Conservation (phyloP, 331 rosid genomes). For the Saraca asoca region DNA sequence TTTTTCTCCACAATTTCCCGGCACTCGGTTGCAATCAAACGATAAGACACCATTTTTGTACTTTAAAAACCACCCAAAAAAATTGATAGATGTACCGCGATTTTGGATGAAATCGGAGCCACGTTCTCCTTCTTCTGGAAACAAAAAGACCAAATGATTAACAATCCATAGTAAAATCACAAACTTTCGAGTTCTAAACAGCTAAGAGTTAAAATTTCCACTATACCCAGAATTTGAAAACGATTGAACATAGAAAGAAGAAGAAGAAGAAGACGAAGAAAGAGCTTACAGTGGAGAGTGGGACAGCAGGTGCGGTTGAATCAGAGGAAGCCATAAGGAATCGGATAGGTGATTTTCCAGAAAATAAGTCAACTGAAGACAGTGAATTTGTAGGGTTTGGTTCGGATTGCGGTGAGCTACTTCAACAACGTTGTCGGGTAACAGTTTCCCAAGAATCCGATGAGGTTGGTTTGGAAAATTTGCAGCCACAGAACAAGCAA, state of each 20-base stretch:
- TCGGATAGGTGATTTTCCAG: neutral
- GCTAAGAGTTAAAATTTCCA: neutral
- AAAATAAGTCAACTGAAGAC: neutral
- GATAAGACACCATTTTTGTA: neutral
- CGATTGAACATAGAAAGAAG: neutral
- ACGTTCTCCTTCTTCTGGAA: conserved; percentile 72
- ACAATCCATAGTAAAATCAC: neutral
- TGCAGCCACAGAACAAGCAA: neutral
- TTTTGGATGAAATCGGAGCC: conserved; percentile 67
- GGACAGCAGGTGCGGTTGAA: conserved; percentile 47
- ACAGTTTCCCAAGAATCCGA: neutral
- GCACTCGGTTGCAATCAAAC: conserved; percentile 12
- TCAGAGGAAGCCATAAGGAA: conserved; percentile 46
- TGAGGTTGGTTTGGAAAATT: conserved; percentile 19
- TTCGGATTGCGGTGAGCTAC: neutral
- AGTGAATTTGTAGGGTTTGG: conserved; percentile 35
- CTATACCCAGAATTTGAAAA: neutral
- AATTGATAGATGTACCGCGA: conserved; percentile 53
- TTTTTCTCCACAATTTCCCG: neutral
- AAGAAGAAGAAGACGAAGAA: neutral
- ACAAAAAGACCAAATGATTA: neutral
- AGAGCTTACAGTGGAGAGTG: conserved; percentile 35
- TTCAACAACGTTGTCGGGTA: conserved; percentile 2
- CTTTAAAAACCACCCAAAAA: neutral
- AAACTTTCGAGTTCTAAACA: neutral